These are phyloP conservation scores for Melanogaster broomeanus DNA, from an alignment of 768 basidiomycete genomes.

Conservation along the genomic window DNA sequence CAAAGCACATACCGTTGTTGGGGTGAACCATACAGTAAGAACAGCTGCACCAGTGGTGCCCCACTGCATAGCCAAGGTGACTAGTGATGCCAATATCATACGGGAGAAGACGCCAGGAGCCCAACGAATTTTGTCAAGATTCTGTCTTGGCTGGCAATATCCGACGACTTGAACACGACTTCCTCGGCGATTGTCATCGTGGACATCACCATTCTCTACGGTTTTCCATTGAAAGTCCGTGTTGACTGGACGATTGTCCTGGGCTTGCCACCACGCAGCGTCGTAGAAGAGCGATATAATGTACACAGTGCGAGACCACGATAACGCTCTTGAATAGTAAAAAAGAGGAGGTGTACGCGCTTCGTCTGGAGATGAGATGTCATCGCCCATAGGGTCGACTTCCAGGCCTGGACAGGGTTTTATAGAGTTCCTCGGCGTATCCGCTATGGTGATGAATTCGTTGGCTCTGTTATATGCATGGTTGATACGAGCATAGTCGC, in stretches of 20 bases:
- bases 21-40: conserved; percentile 29
- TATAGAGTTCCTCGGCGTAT: neutral
- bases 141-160: conserved; percentile 19
- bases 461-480: conserved; percentile 18
- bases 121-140: conserved; percentile 10
- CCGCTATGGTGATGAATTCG: neutral
- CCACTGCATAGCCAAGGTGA: conserved; percentile 35
- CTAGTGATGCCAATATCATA: conserved; percentile 31
- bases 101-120: conserved; percentile 24
- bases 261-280: conserved; percentile 11
- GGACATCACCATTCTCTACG: neutral
- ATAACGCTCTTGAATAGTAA: conserved; percentile 23
- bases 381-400: conserved; percentile 2
- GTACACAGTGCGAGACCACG: conserved; percentile 22
- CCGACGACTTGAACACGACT: conserved; percentile 13
- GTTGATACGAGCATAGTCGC: conserved; percentile 34
- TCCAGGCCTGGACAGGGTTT: conserved; percentile 14
- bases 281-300: conserved; percentile 16
- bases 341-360: conserved; percentile 23
- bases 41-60: conserved; percentile 31
- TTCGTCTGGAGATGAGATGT: conserved; percentile 24
- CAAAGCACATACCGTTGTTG: conserved; percentile 24
- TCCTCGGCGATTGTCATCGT: conserved; percentile 18
- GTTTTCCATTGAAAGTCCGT: neutral
- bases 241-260: conserved; percentile 3